phyloP scores from a whole-genome alignment of 129 eudicot species.

The Kitagawia praeruptora region DNA sequence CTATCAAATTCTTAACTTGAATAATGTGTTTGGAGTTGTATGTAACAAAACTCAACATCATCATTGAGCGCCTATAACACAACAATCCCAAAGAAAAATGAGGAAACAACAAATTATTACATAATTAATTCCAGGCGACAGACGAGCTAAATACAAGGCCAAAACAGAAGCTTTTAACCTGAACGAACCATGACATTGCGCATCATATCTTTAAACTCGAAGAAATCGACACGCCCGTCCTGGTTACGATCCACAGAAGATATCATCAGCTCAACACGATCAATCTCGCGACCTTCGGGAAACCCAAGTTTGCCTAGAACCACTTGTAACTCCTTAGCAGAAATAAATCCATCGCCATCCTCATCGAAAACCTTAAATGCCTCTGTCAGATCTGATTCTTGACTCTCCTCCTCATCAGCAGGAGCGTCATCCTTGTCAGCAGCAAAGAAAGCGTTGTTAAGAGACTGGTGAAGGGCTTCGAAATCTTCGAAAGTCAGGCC shows the following conservation, averaged over 20 bases:
- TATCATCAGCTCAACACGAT: slow-evolving; percentile 63
- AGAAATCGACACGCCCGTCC: slow-evolving; percentile 60
- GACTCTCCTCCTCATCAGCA: slow-evolving; percentile 2
- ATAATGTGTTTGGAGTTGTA: neutral
- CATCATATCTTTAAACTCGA: slow-evolving; percentile 82
- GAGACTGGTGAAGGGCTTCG: slow-evolving; percentile 51
- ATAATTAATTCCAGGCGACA: neutral
- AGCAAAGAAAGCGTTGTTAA: slow-evolving; percentile 41
- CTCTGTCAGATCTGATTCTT: slow-evolving; percentile 55
- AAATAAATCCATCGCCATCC: slow-evolving; percentile 72
- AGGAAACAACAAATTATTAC: neutral
- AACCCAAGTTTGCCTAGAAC: slow-evolving; percentile 59
- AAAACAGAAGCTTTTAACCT: neutral
- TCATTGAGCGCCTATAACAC: neutral
- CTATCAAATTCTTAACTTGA: neutral
- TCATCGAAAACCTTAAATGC: slow-evolving; percentile 83
- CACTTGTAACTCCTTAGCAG: slow-evolving; percentile 60
- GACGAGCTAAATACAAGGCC: neutral
- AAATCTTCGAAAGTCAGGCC: slow-evolving; percentile 64
- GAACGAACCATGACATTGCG: slow-evolving; percentile 37
- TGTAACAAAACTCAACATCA: neutral
- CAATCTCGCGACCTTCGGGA: slow-evolving; percentile 44
- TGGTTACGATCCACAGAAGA: slow-evolving; percentile 57
- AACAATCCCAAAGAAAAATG: neutral
- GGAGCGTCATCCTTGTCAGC: slow-evolving; percentile 3